Base-by-base conservation (phyloP, 306 rosid genomes). In the Echinosophora koreensis region DNA sequence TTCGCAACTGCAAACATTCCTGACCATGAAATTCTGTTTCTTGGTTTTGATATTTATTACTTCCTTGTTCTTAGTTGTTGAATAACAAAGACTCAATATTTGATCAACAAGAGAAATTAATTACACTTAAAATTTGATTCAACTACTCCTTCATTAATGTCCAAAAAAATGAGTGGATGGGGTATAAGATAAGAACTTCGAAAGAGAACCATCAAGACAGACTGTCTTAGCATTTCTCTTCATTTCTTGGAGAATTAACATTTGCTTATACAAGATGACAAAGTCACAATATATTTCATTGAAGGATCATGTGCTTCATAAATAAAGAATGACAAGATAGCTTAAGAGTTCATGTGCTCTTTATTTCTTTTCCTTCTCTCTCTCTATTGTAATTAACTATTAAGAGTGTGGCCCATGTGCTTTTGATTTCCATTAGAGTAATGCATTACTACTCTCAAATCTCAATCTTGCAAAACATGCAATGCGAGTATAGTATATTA, bases 231-330 rank as follows among this genome's bases (percentile, higher is more conserved):
- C 32, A 30, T 30, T 30, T 30, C 3, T 9, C 39, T 49, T 49
- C 15, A 49, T 12, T 49, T 6, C 16, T 73, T 73, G 50, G 71
- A 47, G 69, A 66, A 66, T 80, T 80, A 46, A 3, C 38, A 22
- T 81, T 72, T 49, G 14, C 58, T 35, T 59, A 50, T 60, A 66
- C 57, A 70, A 63, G 16, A 66, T 77, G 78, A 63, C 70, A 77
- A 76, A 70, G 16, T 5, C 69, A 22, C n/a, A 22, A 22, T 81
- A 76, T 82, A 70, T 77, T 55, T 17, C 17, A n/a, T 4, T 18
- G 18, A 78, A 64, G 74, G 22, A 56, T 82, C 82, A 57, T 71
- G 86, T 77, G 82, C 79, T 82, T 64, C 3, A 3, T 39, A 46
- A 71, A 42, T 42, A n/a, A 54, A 76, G 63, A 61, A 32, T 41